Conservation (phyloP, 208 protist species). For the Leptomonas pyrrhocoris region DNA sequence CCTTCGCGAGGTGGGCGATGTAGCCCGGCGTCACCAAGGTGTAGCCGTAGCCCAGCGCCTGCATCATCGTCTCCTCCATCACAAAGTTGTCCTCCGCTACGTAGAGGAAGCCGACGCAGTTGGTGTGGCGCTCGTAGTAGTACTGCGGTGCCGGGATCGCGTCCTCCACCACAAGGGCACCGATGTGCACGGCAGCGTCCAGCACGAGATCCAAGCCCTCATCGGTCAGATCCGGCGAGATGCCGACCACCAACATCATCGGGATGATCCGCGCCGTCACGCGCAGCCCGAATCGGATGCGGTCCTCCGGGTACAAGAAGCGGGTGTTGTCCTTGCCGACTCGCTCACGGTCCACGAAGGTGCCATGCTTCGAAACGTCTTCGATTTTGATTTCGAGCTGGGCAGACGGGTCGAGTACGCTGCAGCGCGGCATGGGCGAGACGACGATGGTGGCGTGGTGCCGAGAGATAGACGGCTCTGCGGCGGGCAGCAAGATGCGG, state of each 20-base stretch:
- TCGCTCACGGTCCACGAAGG: slow-evolving; percentile 69
- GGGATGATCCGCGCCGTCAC: slow-evolving; percentile 62
- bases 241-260: slow-evolving; percentile 46
- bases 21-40: slow-evolving; percentile 68
- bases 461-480: slow-evolving; percentile 78
- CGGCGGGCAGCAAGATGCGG: slow-evolving; percentile 52
- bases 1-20: slow-evolving; percentile 35
- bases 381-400: slow-evolving; percentile 42
- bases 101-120: slow-evolving; percentile 70
- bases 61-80: slow-evolving; percentile 60
- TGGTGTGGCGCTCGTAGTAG: slow-evolving; percentile 58
- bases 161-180: slow-evolving; percentile 56
- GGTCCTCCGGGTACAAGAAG: slow-evolving; percentile 66
- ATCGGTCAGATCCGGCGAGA: slow-evolving; percentile 44
- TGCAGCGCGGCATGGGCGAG: slow-evolving; percentile 32
- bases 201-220: slow-evolving; percentile 33
- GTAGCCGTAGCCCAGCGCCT: slow-evolving; percentile 64
- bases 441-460: slow-evolving; percentile 71
- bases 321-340: slow-evolving; percentile 54
- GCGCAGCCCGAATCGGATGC: slow-evolving; percentile 63
- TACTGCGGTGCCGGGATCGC: slow-evolving; percentile 39
- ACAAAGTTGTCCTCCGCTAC: slow-evolving; percentile 53
- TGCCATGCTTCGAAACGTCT: slow-evolving; percentile 79
- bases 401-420: slow-evolving; percentile 37
- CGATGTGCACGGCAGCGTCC: slow-evolving; percentile 42